Base-by-base conservation (phyloP, 306 rosid species). In the Vicia faba region DNA sequence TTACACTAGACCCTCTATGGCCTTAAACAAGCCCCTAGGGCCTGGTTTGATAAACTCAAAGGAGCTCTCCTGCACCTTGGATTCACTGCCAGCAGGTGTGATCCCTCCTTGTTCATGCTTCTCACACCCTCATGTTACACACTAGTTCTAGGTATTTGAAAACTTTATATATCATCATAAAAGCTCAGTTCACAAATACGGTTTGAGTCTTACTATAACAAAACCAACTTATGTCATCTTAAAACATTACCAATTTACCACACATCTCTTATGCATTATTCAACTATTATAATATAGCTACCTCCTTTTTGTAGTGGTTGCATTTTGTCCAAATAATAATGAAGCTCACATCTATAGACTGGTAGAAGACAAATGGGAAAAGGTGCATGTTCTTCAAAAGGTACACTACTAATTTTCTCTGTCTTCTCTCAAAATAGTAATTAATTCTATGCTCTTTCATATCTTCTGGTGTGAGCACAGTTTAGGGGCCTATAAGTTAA, bases 291-390 rank as follows among this genome's bases (percentile, higher is more conserved):
- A 72, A 50, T 51, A 35, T 43, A 28, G 56, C 77, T 45, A 29
- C 31, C 16, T 11, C 5, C 66, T 73, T 80, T 80, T 53, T 80
- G 82, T 60, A 95, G 99, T 90, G 99, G 82, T 95, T 23, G 97
- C 97, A 59, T 78, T 90, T 41, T 95, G 97, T 79, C 99, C 99
- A 5, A 91, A 88, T 82, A 95, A 78, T 60, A 88, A 83, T 80
- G 99, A 95, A 84, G 92, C 88, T 48, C 96, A 95, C 82, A 95
- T 95, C 79, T 86, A 86, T 75, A 84, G 78, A 59, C 49, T 83
- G 71, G 64, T 78, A 61, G 95, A 90, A 79, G 97, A 87, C 80
- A 95, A 90, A 80, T 90, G 99, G 97, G 99, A 95, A 73, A 86
- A 85, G 83, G 61, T 95, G 64, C 80, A 95, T 78, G 90, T 84